phyloP scores from a whole-genome alignment of 1,284 basidiomycete genomes.

The Cryptococcus sp. region DNA sequence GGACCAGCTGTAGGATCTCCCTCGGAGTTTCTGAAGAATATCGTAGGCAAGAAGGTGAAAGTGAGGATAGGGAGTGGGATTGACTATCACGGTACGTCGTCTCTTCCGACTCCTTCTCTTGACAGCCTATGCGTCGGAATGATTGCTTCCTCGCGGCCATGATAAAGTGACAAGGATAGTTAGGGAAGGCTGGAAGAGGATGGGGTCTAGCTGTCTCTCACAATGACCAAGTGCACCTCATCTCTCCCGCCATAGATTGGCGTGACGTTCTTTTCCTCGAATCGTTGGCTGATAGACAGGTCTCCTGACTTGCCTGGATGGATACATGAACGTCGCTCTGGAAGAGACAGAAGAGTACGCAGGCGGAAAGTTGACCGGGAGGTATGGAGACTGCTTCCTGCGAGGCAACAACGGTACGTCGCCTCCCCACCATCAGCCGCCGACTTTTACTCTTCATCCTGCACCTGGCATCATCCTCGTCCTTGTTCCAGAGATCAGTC shows the following conservation, averaged over 20 bases:
- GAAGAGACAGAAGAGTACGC: conserved; percentile 96
- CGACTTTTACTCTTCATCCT: too few relatives aligned
- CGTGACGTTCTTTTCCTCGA: too few relatives aligned
- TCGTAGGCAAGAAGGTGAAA: conserved; percentile 91
- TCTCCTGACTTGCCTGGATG: conserved; percentile 91
- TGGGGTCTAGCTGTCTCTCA: too few relatives aligned
- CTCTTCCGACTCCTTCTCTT: neutral
- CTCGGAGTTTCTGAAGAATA: conserved; percentile 83
- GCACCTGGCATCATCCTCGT: too few relatives aligned
- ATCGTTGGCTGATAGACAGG: conserved; percentile 52
- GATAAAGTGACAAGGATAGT: too few relatives aligned
- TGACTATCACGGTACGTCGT: conserved; percentile 77
- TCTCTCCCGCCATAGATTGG: too few relatives aligned
- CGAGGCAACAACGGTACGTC: conserved; percentile 90
- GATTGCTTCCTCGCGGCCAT: neutral
- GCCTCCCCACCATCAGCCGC: neutral
- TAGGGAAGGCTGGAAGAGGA: too few relatives aligned
- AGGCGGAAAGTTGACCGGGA: conserved; percentile 75
- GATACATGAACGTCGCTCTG: conserved; percentile 97
- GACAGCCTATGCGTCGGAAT: neutral
- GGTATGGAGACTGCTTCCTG: conserved; percentile 91
- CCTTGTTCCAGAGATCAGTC: neutral
- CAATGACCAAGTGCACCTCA: too few relatives aligned
- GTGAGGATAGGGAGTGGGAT: conserved; percentile 93
- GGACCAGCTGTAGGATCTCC: conserved; percentile 59